phyloP scores from a whole-genome alignment of 1,284 basidiomycete species.

The Ustilago vetiveriae region DNA sequence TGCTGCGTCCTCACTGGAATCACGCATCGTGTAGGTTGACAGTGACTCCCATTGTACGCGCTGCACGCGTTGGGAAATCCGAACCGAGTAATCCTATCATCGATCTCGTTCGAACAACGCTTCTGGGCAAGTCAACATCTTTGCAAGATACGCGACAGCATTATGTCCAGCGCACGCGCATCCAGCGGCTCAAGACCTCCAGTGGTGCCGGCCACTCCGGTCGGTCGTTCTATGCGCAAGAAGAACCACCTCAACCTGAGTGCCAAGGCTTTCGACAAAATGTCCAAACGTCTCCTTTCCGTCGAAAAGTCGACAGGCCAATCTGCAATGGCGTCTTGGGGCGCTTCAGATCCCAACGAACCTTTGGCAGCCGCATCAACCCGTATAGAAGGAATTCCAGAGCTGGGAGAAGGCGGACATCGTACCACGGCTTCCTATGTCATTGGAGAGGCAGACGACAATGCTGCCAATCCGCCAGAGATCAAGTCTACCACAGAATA shows the following conservation, averaged over 20 bases:
- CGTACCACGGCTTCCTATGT: conserved; percentile 42
- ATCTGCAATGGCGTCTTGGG: conserved; percentile 34
- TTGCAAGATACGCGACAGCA: background rate
- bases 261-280: conserved; percentile 59
- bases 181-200: conserved; percentile 43
- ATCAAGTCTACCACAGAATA: conserved; percentile 44
- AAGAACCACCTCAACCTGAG: conserved; percentile 54
- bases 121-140: too few species aligned
- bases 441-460: conserved; percentile 44
- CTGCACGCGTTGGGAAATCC: too few species aligned
- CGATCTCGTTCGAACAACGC: too few species aligned
- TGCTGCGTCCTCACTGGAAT: too few species aligned
- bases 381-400: conserved; percentile 38
- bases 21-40: too few species aligned
- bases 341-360: conserved; percentile 23
- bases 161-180: conserved; percentile 33
- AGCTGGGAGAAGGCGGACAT: conserved; percentile 46
- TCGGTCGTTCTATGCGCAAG: conserved; percentile 44
- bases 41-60: too few species aligned
- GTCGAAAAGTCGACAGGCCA: conserved; percentile 43
- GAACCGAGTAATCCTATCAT: too few species aligned
- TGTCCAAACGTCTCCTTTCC: conserved; percentile 44
- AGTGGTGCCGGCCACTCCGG: conserved; percentile 41
- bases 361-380: conserved; percentile 22
- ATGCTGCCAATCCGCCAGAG: conserved; percentile 16